Conservation (phyloP, 2,329 filamentous ascomycete genomes). For the Diplocarpon rosae region DNA sequence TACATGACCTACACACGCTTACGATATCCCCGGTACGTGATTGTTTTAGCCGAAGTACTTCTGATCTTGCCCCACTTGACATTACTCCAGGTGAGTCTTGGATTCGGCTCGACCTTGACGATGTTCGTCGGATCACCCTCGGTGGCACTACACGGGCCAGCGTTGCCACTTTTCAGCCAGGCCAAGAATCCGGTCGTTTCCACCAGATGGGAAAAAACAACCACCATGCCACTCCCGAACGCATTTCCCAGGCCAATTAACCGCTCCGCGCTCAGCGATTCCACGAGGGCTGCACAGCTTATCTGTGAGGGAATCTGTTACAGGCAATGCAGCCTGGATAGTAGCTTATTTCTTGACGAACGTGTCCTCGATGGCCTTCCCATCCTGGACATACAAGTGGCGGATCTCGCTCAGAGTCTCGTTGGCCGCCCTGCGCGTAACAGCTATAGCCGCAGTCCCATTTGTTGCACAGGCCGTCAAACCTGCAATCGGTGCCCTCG, state of each 20-base stretch:
- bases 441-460: conserved; percentile 52
- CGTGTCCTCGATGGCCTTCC: conserved; percentile 32
- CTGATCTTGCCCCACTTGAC: conserved; percentile 51
- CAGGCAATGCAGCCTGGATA: conserved; percentile 32
- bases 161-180: conserved; percentile 41
- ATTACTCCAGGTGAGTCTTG: conserved; percentile 43
- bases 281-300: conserved; percentile 45
- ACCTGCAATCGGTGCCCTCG: conserved; percentile 33
- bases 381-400: conserved; percentile 46
- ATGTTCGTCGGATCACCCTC: conserved; percentile 42
- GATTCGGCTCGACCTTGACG: conserved; percentile 34
- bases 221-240: conserved; percentile 41
- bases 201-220: conserved; percentile 44
- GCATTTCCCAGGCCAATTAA: conserved; percentile 47
- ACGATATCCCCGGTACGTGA: no score
- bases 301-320: conserved; percentile 37
- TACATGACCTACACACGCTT: no score
- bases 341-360: conserved; percentile 33
- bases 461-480: conserved; percentile 45
- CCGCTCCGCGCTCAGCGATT: conserved; percentile 30
- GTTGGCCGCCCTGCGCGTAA: conserved; percentile 46
- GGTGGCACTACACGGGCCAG: conserved; percentile 43
- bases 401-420: conserved; percentile 39
- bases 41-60: conserved; percentile 30
- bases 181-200: conserved; percentile 42